Evolutionary conservation across 306 rosid genomes (phyloP).

Genomic region (Glycyrrhiza uralensis): DNA sequence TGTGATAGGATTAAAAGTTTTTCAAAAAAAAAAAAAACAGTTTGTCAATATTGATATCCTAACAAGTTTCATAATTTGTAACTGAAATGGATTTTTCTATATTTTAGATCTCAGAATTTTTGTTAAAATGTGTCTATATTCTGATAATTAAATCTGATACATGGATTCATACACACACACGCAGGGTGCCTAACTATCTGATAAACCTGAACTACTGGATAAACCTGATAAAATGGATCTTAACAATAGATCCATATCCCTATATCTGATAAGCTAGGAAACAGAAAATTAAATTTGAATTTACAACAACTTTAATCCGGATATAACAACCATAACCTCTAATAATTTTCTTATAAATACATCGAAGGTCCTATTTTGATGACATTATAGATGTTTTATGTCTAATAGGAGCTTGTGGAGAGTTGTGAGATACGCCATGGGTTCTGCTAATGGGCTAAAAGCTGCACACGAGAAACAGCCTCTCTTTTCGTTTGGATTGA

Average conservation of each 20-base stretch:
- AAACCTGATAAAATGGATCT: too few relatives aligned
- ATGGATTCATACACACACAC: too few relatives aligned
- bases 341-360: not conserved
- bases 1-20: not conserved
- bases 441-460: slow-evolving; percentile 34
- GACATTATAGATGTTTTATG: slow-evolving; percentile 7
- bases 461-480: slow-evolving; percentile 46
- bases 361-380: slow-evolving; percentile 12
- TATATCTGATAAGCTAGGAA: too few relatives aligned
- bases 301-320: too few relatives aligned
- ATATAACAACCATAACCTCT: too few relatives aligned
- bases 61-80: not conserved
- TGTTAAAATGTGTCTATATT: too few relatives aligned
- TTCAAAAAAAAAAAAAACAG: not conserved
- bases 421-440: slow-evolving; percentile 47
- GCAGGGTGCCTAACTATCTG: too few relatives aligned
- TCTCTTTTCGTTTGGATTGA: slow-evolving; percentile 79
- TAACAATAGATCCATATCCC: too few relatives aligned
- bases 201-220: too few relatives aligned
- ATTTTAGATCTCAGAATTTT: too few relatives aligned
- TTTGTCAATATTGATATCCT: not conserved
- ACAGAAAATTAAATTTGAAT: too few relatives aligned
- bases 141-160: too few relatives aligned
- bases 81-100: not conserved
- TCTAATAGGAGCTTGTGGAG: slow-evolving; percentile 41